Evolutionary conservation across 345 rosid genomes (phyloP).

Genomic region (Syzygium grande): DNA sequence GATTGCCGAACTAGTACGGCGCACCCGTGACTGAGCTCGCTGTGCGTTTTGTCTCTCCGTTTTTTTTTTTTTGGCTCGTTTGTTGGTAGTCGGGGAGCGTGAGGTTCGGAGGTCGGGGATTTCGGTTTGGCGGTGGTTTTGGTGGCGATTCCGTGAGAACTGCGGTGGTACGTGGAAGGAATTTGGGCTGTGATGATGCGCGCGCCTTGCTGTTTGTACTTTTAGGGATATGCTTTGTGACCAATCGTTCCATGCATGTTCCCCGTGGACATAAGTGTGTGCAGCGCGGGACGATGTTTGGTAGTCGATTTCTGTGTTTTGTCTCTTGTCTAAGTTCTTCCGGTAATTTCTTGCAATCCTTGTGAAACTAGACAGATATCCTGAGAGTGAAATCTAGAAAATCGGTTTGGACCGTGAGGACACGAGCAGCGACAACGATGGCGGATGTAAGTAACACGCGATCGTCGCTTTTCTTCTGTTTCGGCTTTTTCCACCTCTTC

Average conservation of each 20-base stretch:
- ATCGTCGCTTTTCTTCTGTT: not conserved
- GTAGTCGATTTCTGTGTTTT: not conserved
- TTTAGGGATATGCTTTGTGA: not conserved
- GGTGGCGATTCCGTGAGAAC: not conserved
- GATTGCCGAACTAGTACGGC: not conserved
- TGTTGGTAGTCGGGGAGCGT: not conserved
- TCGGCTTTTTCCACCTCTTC: not conserved
- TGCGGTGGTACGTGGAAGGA: not conserved
- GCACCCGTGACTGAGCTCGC: not conserved
- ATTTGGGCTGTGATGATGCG: not conserved
- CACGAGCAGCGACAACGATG: constrained; percentile 43
- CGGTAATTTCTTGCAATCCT: not conserved
- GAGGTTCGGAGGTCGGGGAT: not conserved
- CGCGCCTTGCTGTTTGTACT: not conserved
- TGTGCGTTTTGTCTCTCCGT: not conserved
- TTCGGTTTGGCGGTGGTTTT: not conserved
- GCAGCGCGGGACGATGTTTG: not conserved
- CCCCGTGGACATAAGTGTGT: not conserved
- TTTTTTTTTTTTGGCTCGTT: not conserved
- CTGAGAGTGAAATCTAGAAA: constrained; percentile 40
- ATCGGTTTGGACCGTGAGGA: constrained; percentile 18
- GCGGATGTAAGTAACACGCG: constrained; percentile 36
- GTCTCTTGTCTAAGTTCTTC: not conserved
- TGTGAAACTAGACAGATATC: constrained; percentile 65
- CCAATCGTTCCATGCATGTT: not conserved